phyloP scores from a whole-genome alignment of 2,329 filamentous ascomycete species.

The Penicillium frequentans region DNA sequence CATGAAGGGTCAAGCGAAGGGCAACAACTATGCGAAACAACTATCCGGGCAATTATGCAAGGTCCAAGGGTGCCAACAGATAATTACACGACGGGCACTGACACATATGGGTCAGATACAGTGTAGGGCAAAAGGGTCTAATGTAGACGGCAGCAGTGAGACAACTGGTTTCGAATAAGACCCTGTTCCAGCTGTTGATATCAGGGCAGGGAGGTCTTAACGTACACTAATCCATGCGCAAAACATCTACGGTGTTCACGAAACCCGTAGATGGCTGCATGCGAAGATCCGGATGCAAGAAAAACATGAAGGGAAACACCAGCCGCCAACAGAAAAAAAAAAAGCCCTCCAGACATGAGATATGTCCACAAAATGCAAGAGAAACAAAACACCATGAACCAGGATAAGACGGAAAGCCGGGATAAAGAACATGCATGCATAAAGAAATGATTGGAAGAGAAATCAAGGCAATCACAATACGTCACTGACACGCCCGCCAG shows the following conservation, averaged over 20 bases:
- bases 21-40: constrained; percentile 12
- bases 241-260: constrained; percentile 34
- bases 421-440: constrained; percentile 22
- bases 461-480: constrained; percentile 30
- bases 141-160: constrained; percentile 45
- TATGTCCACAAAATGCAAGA: constrained; percentile 36
- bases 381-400: constrained; percentile 23
- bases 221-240: constrained; percentile 48
- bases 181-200: constrained; percentile 40
- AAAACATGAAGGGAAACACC: constrained; percentile 18
- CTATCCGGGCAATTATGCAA: constrained; percentile 5
- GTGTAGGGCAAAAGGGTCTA: constrained; percentile 35
- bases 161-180: constrained; percentile 47
- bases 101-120: constrained; percentile 27
- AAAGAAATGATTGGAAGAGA: constrained; percentile 11
- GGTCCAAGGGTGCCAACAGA: constrained; percentile 30
- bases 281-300: constrained; percentile 38
- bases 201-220: constrained; percentile 51
- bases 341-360: constrained; percentile 31
- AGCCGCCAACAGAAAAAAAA: constrained; percentile 30
- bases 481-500: constrained; percentile 36
- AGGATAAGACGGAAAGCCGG: constrained; percentile 21
- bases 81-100: constrained; percentile 38
- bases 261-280: constrained; percentile 34
- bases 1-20: constrained; percentile 4